A percentile compares a stretch with the other conserved stretches of the same genome.
Evolutionary conservation across 208 protist genomes (phyloP).

Genomic region (Phytomonas sp.): DNA sequence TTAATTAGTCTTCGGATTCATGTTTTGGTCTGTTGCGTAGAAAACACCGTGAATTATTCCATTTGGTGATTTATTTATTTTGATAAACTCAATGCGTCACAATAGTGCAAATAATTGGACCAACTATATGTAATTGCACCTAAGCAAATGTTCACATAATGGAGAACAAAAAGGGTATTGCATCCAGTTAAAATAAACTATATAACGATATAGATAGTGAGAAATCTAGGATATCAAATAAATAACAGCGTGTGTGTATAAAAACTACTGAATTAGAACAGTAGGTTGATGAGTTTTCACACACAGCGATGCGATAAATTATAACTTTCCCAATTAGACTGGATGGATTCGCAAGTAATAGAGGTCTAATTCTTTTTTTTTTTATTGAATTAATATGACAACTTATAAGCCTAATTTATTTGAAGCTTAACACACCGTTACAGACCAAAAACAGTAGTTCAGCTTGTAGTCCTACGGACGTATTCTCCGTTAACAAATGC

Average conservation of each 20-base stretch:
- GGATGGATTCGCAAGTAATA: not conserved
- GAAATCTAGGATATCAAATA: no score
- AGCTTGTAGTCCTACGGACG: not conserved
- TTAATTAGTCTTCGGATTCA: slow-evolving; percentile 7
- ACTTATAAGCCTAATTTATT: not conserved
- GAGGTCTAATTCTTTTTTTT: not conserved
- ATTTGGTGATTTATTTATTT: slow-evolving; percentile 4
- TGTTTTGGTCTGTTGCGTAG: slow-evolving; percentile 8
- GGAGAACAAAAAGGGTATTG: not conserved
- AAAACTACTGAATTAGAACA: not conserved
- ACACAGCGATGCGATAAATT: not conserved
- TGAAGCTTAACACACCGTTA: not conserved
- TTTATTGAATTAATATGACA: not conserved
- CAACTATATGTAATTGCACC: not conserved
- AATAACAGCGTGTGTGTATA: not conserved
- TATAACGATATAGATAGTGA: no score
- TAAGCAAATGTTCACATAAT: not conserved
- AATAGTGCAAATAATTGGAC: not conserved
- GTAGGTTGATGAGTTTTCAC: not conserved
- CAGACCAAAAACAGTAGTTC: not conserved
- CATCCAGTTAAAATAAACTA: no score
- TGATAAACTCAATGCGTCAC: not conserved
- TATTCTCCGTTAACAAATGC: not conserved
- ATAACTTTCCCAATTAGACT: not conserved
- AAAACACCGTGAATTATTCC: not conserved